Conservation (phyloP, 306 rosid genomes). For the Nissolia schottii region DNA sequence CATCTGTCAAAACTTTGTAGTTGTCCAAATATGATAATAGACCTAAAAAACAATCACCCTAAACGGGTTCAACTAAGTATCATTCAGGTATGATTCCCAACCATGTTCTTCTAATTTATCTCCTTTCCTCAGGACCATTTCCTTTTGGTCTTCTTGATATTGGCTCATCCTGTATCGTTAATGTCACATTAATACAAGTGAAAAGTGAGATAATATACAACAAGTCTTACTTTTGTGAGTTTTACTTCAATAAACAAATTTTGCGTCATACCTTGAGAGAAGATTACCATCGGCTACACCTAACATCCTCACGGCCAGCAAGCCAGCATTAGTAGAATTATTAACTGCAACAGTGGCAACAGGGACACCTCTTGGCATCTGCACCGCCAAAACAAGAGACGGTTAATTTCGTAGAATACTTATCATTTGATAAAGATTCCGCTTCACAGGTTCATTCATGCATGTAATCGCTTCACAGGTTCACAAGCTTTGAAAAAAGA, state of each 20-base stretch:
- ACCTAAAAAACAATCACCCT: no score
- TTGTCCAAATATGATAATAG: no score
- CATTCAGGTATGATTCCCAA: constrained; percentile 61
- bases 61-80: no score
- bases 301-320: constrained; percentile 61
- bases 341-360: constrained; percentile 83
- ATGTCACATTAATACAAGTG: not conserved
- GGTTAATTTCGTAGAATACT: not conserved
- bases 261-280: constrained; percentile 45
- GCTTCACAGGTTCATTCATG: not conserved
- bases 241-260: not conserved
- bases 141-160: constrained; percentile 64
- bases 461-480: constrained; percentile 3
- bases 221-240: not conserved
- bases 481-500: not conserved
- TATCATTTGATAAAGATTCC: not conserved
- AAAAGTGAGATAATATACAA: not conserved
- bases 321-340: constrained; percentile 82
- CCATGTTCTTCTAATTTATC: constrained; percentile 60
- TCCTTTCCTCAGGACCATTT: constrained; percentile 58
- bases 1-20: no score
- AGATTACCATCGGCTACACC: constrained; percentile 40
- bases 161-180: constrained; percentile 62
- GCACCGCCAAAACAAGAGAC: constrained; percentile 22
- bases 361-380: constrained; percentile 93